Base-by-base conservation (phyloP, 129 eudicot species). In the Scalesia atractyloides region DNA sequence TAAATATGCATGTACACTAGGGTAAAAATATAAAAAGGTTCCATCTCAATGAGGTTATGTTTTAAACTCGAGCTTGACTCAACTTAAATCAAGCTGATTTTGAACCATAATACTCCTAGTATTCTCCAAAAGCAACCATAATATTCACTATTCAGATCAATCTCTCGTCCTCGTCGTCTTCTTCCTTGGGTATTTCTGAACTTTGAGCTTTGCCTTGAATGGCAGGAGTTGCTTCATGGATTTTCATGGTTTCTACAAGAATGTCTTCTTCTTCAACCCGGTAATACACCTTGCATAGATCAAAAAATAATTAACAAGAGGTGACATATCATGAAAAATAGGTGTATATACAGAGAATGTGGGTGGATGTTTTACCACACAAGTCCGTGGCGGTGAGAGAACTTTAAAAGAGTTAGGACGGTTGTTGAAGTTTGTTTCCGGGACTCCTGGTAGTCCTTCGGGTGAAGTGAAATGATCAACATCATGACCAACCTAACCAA, bases 401-500 rank as follows among this genome's bases (percentile, higher is more conserved):
- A 95, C 89, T 83, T 83, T 91, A 81, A 95, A 86, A 36, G 99
- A 95, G 82, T 95, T 95, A 13, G 99, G 99, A 43, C 99, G 99
- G 76, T 88, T 86, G 60, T 95, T 90, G 64, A 95, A 95, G 79
- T 95, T 95, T 43, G 96, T 95, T 79, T 95, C 99, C 4, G 97
- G 97, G 62, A 88, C 90, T 67, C 99, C 99, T 0, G 99, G 97
- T 65, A 72, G 78, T 69, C 99, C 99, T 86, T 95, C 99, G 1
- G 99, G 94, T 2, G 74, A 76, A 20, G 97, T 95, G 80, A 95
- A 95, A 83, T 95, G 99, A 47, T 91, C 96, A 33, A 75, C 83
- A 39, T 95, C 91, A 66, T 95, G 99, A 51, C 87, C 97, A 72
- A 91, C 96, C 99, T 95, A 60, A 82, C 51, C 79, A 85, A 62